Evolutionary conservation across 257 asterid species (phyloP).

Genomic region (Solanum ossicruentum): DNA sequence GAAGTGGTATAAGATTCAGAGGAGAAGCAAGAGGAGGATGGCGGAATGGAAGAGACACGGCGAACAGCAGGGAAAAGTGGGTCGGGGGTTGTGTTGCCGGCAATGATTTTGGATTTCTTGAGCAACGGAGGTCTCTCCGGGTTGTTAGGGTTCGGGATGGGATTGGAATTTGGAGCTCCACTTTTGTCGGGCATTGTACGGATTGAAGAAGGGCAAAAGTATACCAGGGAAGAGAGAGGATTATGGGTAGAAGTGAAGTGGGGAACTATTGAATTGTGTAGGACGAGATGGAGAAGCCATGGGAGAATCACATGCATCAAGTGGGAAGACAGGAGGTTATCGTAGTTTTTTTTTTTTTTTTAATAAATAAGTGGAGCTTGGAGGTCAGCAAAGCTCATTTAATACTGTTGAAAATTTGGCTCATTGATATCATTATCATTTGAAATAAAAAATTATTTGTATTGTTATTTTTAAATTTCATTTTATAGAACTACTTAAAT

Average conservation of each 20-base stretch:
- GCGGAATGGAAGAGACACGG: slow-evolving; percentile 35
- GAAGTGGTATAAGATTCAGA: slow-evolving; percentile 6
- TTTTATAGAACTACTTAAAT: too few relatives aligned
- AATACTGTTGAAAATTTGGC: fast-evolving
- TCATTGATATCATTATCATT: too few relatives aligned
- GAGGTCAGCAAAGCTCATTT: too few relatives aligned
- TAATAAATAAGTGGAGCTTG: too few relatives aligned
- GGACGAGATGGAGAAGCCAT: background rate
- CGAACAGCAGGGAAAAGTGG: slow-evolving; percentile 54
- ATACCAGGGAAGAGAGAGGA: background rate
- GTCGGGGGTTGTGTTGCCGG: slow-evolving; percentile 23
- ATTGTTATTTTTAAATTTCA: fast-evolving
- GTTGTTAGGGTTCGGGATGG: slow-evolving; percentile 16
- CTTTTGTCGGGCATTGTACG: slow-evolving; percentile 22
- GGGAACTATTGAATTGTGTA: background rate
- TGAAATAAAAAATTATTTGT: too few relatives aligned
- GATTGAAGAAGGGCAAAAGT: background rate
- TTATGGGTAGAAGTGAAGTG: background rate
- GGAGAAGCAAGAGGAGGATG: slow-evolving; percentile 10
- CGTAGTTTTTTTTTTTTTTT: background rate
- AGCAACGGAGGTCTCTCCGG: slow-evolving; percentile 48
- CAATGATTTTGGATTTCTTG: slow-evolving; percentile 48
- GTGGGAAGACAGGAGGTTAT: background rate
- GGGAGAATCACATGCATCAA: background rate
- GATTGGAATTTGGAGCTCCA: slow-evolving; percentile 20